Conservation (phyloP, 768 basidiomycete species). For the Imleria badia region DNA sequence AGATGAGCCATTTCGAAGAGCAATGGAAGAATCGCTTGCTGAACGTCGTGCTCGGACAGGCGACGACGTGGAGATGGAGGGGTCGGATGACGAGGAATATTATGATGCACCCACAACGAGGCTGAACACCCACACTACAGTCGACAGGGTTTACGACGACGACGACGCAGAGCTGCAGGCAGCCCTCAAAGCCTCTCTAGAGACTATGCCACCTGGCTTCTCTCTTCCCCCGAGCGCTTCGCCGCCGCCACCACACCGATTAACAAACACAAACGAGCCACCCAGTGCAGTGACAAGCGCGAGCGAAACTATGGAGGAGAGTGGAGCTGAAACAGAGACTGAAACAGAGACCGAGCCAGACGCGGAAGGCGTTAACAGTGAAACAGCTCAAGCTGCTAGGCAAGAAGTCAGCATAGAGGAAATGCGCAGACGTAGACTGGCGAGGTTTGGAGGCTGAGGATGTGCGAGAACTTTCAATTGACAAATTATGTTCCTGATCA, state of each 20-base stretch:
- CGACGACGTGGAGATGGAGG: conserved; percentile 21
- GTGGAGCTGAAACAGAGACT: conserved; percentile 33
- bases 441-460: conserved; percentile 56
- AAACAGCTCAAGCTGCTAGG: conserved; percentile 13
- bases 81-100: conserved; percentile 28
- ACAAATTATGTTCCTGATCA: not conserved
- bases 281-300: not conserved
- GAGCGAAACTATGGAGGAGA: conserved; percentile 15
- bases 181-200: conserved; percentile 80
- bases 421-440: conserved; percentile 61
- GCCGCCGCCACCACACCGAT: conserved; percentile 16
- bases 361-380: conserved; percentile 7
- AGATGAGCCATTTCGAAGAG: conserved; percentile 54
- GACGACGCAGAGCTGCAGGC: conserved; percentile 88
- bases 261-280: conserved; percentile 8
- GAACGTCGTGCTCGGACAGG: conserved; percentile 16
- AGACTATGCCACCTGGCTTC: conserved; percentile 57
- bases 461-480: not conserved
- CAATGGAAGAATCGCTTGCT: conserved; percentile 30
- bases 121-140: conserved; percentile 1
- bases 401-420: conserved; percentile 59
- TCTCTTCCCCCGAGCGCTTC: conserved; percentile 29
- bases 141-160: conserved; percentile 69
- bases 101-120: conserved; percentile 1
- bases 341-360: conserved; percentile 40